Base-by-base conservation (phyloP, 768 basidiomycete species). In the Asterophora lycoperdoides region DNA sequence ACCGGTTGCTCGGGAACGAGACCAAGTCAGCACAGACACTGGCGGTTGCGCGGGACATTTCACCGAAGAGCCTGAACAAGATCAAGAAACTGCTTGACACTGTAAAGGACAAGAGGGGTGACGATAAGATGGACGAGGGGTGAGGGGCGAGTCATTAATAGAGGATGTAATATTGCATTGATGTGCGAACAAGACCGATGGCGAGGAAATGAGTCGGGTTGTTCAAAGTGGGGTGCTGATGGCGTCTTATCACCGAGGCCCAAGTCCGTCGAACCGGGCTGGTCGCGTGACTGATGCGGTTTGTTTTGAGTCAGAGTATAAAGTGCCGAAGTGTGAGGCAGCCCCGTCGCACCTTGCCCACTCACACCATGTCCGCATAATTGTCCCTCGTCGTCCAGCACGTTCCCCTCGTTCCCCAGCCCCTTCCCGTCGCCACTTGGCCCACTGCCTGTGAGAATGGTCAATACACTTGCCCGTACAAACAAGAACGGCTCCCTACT, bases 21-120 rank as follows among this genome's bases (percentile, higher is more conserved):
- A 75, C 79, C 15, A 85, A 89, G 67, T 84, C 92, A 41, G 87
- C 89, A 48, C 84, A 88, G 52, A 77, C 84, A 68, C 86, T 99
- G 53, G 90, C 93, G 26, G 76, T 86, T 33, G 96, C 93, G 56
- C 84, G 93, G 54, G 96, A 99, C 64, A 80, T 97, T 49, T 89
- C 95, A 39, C 95, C 96, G 35, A 92, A 95, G 71, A 88, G 88
- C 62, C 69, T 84, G 52, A 80, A 77, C 46, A 93, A 92, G 77
- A 84, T 88, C 60, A 86, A 81, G 73, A 88, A 82, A 64, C 72
- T 90, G 55, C 74, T 86, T 60, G 86, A 81, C 52, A 87, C 82
- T 19, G 75, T 75, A 54, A 78, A 75, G 66, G 86, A 89, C 56
- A 81, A 76, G 33, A 64, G 53, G 18, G 76, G 69, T 38, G 80